Evolutionary conservation across 2,329 filamentous ascomycete genomes (phyloP).

Genomic region (Paraphoma sp.): DNA sequence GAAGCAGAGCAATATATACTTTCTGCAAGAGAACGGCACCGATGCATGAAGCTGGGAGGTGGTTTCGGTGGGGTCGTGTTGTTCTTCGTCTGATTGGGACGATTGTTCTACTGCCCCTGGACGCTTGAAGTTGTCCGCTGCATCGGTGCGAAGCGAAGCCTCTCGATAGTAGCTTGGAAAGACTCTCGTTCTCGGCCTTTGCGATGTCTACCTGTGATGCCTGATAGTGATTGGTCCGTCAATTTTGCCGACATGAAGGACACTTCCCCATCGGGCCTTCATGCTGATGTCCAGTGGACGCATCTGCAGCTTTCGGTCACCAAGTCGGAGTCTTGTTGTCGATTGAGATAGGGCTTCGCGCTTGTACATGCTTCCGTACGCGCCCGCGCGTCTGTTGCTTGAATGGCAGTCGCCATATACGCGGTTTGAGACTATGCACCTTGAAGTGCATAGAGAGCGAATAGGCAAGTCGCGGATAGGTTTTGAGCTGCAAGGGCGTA

Average conservation of each 20-base stretch:
- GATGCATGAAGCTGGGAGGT: slow-evolving; percentile 17
- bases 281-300: not conserved
- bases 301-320: not conserved
- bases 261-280: not conserved
- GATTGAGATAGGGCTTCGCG: not conserved
- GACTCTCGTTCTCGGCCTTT: slow-evolving; percentile 2
- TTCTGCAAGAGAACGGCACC: slow-evolving; percentile 7
- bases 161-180: slow-evolving; percentile 9
- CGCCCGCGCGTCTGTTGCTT: not conserved
- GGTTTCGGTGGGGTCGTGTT: slow-evolving; percentile 6
- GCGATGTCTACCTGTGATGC: slow-evolving; percentile 5
- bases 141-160: slow-evolving; percentile 13
- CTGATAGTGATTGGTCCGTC: slow-evolving; percentile 1
- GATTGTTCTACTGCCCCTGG: slow-evolving; percentile 23
- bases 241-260: not conserved
- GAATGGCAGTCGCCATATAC: not conserved
- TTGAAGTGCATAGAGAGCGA: not conserved
- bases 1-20: slow-evolving; percentile 11
- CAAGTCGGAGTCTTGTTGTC: not conserved
- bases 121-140: slow-evolving; percentile 7
- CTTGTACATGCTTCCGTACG: not conserved
- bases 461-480: not conserved
- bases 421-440: not conserved
- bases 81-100: slow-evolving; percentile 18
- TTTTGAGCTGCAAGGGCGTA: not conserved